Evolutionary conservation across 176 grass and related monocot genomes (phyloP).

Genomic region (Oryza punctata): DNA sequence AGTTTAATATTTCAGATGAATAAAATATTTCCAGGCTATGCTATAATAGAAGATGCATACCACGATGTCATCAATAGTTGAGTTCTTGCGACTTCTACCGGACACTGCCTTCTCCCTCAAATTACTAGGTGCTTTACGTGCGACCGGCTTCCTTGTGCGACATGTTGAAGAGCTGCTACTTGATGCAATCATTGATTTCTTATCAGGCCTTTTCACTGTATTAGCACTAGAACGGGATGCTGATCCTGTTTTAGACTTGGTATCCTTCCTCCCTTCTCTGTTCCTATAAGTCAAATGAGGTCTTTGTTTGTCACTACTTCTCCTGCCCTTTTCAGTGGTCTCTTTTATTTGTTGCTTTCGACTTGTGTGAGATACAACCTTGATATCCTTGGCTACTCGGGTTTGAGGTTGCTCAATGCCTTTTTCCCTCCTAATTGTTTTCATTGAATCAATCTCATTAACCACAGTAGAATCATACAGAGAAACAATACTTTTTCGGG

Average conservation of each 20-base stretch:
- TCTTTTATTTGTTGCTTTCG: conserved; percentile 36
- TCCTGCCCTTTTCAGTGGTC: conserved; percentile 21
- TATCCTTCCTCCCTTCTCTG: conserved; percentile 45
- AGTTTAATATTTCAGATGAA: not conserved
- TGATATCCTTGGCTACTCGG: conserved; percentile 43
- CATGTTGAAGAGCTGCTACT: conserved; percentile 40
- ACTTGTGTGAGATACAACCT: conserved; percentile 7
- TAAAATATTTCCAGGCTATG: not conserved
- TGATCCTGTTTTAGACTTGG: conserved; percentile 39
- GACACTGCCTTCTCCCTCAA: conserved; percentile 39
- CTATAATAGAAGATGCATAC: conserved; percentile 42
- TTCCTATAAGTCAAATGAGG: conserved; percentile 32
- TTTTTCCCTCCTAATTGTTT: conserved; percentile 38
- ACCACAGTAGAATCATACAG: not conserved
- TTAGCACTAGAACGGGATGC: conserved; percentile 29
- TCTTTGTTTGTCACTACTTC: conserved; percentile 39
- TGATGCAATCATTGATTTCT: conserved; percentile 28
- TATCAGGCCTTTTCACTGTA: conserved; percentile 33
- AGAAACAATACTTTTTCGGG: conserved; percentile 11
- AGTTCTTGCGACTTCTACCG: conserved; percentile 42
- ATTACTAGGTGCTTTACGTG: conserved; percentile 26
- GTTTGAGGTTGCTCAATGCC: conserved; percentile 25
- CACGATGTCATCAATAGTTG: conserved; percentile 38
- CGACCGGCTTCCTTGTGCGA: conserved; percentile 4
- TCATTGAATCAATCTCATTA: conserved; percentile 35